Base-by-base conservation (phyloP, 2,329 filamentous ascomycete species). In the Beauveria brongniartii region DNA sequence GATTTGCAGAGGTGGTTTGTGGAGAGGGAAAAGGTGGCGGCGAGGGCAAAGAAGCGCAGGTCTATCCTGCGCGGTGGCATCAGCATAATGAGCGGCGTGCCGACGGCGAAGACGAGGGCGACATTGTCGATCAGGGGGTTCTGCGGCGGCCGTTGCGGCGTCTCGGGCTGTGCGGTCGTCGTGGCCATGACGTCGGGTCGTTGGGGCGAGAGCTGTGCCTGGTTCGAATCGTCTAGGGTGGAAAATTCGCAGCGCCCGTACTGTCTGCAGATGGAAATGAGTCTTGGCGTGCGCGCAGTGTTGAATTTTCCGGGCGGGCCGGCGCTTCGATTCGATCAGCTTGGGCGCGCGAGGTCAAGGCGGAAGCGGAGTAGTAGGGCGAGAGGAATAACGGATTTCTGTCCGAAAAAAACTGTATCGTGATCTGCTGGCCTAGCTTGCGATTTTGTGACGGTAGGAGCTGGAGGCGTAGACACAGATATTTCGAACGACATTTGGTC, bases 1-100 rank as follows among this genome's bases (percentile, higher is more conserved):
- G 83, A 81, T 71, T 79, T 77, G 54, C 75, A 75, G 46, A 86
- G 79, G 71, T 82, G 80, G 70, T 82, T 82, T 61, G 80, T 79
- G 61, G 79, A 78, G 65, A 81, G 77, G 34, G 82, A 78, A 65
- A 81, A 77, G 61, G 77, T 76, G 62, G 74, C 74, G 61, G 75
- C 75, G 55, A 85, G 79, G 58, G 82, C 70, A 54, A 78, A 66
- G 69, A 78, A 77, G 62, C 82, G 81, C 55, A 81, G 62, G 69
- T 82, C 79, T 55, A 81, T 69, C 48, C 76, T 77, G 57, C 81
- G 78, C 48, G 81, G 81, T 20, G 82, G 82, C 26, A 83, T 73
- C 48, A 78, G 69, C 67, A 84, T 77, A 24, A 72, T 78, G 52
- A 81, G 66, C 7, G 80, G 76, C 51, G 76, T 74, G 56, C 82